Percentiles rank a stretch among this genome's conserved stretches.
These are phyloP conservation scores for Senna siamea DNA, from an alignment of 306 rosid species.

Conservation along the genomic window DNA sequence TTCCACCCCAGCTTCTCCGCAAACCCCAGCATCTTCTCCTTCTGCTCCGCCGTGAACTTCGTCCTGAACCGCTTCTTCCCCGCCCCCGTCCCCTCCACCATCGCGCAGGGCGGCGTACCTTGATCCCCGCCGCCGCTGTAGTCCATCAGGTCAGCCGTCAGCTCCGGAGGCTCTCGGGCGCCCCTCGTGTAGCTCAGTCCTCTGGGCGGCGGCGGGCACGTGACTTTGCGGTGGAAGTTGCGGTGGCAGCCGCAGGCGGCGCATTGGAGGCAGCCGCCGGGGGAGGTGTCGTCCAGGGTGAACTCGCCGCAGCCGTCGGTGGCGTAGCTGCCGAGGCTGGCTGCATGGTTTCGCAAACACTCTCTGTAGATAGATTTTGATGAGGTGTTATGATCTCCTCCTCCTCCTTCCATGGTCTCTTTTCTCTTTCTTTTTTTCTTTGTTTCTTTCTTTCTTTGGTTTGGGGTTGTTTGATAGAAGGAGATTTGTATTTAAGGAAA, in stretches of 20 bases:
- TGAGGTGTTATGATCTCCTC: conserved; percentile 28
- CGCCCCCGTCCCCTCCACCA: conserved; percentile 38
- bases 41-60: conserved; percentile 79
- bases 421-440: neutral
- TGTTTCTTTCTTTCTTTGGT: neutral
- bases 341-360: conserved; percentile 91
- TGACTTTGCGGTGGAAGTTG: conserved; percentile 80
- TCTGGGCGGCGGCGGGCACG: conserved; percentile 19
- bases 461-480: neutral
- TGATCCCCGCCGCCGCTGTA: conserved; percentile 38
- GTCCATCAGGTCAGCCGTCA: conserved; percentile 39
- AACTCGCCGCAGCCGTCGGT: conserved; percentile 95
- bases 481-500: conserved; percentile 22
- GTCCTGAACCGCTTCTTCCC: conserved; percentile 74
- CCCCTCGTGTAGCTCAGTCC: conserved; percentile 29
- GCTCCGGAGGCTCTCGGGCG: conserved; percentile 26
- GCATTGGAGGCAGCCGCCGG: conserved; percentile 54
- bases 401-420: conserved; percentile 31
- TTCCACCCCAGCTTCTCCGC: conserved; percentile 91
- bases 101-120: neutral
- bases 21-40: conserved; percentile 82
- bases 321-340: conserved; percentile 90
- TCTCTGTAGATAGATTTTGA: conserved; percentile 60
- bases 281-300: conserved; percentile 53
- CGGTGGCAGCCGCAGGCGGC: conserved; percentile 91